Base-by-base conservation (phyloP, 495 filamentous ascomycete genomes). In the Penicillium fimorum region DNA sequence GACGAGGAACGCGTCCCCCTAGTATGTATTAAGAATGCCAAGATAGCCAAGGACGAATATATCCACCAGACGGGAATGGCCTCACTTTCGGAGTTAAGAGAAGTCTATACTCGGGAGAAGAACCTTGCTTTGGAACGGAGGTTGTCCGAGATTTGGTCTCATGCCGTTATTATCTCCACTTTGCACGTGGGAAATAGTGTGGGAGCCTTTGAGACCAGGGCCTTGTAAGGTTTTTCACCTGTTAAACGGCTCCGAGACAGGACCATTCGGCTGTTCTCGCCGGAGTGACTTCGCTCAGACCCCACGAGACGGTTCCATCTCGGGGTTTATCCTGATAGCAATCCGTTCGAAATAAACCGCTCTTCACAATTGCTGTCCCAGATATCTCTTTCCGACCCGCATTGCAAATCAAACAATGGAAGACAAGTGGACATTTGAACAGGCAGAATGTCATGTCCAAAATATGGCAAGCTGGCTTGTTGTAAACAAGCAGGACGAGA, bases 391-490 rank as follows among this genome's bases (percentile, higher is more conserved):
- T 9, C 8, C 8, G 15, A 12, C n/a, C n/a, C n/a, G n/a, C n/a
- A n/a, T n/a, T n/a, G n/a, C n/a, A n/a, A n/a, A n/a, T n/a, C 40
- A 42, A 9, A 24, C 18, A 10, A 49, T 35, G 58, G 27, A 24
- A 24, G 25, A 17, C 25, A 24, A 54, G 44, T 57, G 51, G 56
- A 43, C 5, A 37, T 43, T 53, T 29, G 41, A 46, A 22, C 43
- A 29, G 17, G 13, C 18, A 5, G 30, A 37, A 7, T 32, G 47
- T 9, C 60, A 48, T 10, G 24, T 50, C 33, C 56, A 44, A 15
- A 64, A 64, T 42, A 60, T 58, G 18, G 53, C 55, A 27, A 48
- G 49, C 7, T 67, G 64, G 64, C 35, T 42, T 10, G 47, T 61
- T 5, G 25, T 54, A 11, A 57, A 43, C 12, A 35, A 44, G 12